Evolutionary conservation across 2,329 filamentous ascomycete species (phyloP).

Genomic region (Sarocladium kiliense): DNA sequence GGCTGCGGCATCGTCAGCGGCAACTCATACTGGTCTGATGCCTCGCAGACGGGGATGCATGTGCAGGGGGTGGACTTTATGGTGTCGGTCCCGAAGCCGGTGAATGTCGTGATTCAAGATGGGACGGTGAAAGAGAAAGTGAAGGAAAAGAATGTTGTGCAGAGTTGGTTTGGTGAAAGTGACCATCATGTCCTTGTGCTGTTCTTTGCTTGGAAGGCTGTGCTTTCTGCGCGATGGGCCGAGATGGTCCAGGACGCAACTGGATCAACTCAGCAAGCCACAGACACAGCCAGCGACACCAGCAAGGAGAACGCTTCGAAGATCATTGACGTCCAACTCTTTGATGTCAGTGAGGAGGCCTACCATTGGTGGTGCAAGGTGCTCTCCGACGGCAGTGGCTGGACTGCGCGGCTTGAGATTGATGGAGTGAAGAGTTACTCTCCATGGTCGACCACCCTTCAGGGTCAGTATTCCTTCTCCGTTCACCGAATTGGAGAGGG

Average conservation of each 20-base stretch:
- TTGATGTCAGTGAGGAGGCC: background rate
- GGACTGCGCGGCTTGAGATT: background rate
- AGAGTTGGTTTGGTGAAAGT: background rate
- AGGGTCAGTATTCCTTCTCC: background rate
- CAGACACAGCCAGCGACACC: background rate
- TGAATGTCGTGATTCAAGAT: background rate
- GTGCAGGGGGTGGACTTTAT: background rate
- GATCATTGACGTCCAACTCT: background rate
- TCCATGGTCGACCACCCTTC: background rate
- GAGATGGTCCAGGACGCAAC: background rate
- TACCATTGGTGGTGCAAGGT: background rate
- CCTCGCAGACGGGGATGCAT: background rate
- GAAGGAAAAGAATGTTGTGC: background rate
- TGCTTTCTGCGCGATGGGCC: background rate
- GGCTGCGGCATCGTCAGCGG: background rate
- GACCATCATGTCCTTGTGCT: background rate
- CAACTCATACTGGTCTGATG: background rate
- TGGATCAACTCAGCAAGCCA: no score
- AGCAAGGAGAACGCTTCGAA: background rate
- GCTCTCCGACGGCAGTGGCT: background rate
- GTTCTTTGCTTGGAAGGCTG: background rate
- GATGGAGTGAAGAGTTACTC: background rate
- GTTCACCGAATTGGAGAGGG: background rate
- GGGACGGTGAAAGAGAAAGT: background rate
- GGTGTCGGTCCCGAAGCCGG: background rate